phyloP scores from a whole-genome alignment of 1,139 yeast genomes.

The Candida tetrigidarum region DNA sequence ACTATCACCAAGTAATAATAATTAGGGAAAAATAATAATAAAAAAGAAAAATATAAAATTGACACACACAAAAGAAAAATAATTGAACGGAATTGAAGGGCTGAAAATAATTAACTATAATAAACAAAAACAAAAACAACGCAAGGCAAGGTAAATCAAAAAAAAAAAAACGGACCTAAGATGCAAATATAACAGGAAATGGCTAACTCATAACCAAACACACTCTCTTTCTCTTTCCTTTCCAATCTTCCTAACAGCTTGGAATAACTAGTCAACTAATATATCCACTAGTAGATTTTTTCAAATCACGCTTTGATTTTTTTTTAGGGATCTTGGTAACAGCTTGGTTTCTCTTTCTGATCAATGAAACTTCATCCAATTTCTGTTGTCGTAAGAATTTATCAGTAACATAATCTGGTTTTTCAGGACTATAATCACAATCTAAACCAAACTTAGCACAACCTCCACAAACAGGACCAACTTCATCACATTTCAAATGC shows the following conservation, averaged over 20 bases:
- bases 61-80: background rate
- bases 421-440: slow-evolving; percentile 48
- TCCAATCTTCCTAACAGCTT: background rate
- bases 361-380: slow-evolving; percentile 35
- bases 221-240: background rate
- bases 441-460: slow-evolving; percentile 46
- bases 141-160: too few relatives aligned
- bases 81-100: background rate
- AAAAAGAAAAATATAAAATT: background rate
- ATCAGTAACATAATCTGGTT: slow-evolving; percentile 47
- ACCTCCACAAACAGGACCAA: slow-evolving; percentile 41
- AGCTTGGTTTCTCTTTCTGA: slow-evolving; percentile 34
- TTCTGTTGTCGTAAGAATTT: slow-evolving; percentile 40
- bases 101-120: background rate
- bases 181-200: background rate
- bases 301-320: slow-evolving; percentile 5
- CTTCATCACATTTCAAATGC: slow-evolving; percentile 52
- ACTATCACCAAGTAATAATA: background rate
- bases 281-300: background rate
- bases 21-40: background rate
- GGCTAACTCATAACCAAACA: background rate
- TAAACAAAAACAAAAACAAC: background rate
- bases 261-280: background rate
- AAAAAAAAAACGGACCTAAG: background rate
- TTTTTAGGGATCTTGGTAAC: slow-evolving; percentile 9